These are phyloP conservation scores for Clavispora fructus DNA, from an alignment of 805 yeast species.

Conservation along the genomic window DNA sequence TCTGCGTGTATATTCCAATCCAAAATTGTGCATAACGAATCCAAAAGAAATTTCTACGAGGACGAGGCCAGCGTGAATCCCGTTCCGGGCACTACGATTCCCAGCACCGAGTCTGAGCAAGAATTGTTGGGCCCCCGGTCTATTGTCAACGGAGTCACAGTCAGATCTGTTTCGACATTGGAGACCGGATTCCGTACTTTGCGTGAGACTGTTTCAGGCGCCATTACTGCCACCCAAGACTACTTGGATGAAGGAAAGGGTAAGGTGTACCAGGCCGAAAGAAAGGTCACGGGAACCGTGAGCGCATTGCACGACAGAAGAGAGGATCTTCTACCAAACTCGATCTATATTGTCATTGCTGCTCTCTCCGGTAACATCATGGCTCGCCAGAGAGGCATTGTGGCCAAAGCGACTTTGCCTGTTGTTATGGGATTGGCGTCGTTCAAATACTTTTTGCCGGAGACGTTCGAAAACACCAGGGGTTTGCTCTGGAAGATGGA, in stretches of 20 bases:
- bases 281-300: conserved; percentile 56
- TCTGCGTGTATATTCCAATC: background rate
- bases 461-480: conserved; percentile 60
- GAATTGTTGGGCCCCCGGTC: conserved; percentile 43
- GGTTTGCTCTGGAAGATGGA: conserved; percentile 58
- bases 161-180: conserved; percentile 46
- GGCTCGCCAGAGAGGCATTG: conserved; percentile 60
- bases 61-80: conserved; percentile 44
- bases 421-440: conserved; percentile 55
- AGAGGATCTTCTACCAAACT: conserved; percentile 70
- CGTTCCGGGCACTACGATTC: conserved; percentile 45
- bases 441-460: conserved; percentile 67
- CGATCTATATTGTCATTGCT: conserved; percentile 64
- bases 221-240: conserved; percentile 19
- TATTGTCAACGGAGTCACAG: conserved; percentile 51
- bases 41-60: conserved; percentile 43
- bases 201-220: conserved; percentile 39
- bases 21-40: conserved; percentile 10
- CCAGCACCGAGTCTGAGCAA: conserved; percentile 39
- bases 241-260: conserved; percentile 45
- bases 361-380: conserved; percentile 66
- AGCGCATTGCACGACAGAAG: conserved; percentile 56
- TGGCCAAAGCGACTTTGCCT: conserved; percentile 55
- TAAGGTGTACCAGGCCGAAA: conserved; percentile 54
- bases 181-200: conserved; percentile 44